Evolutionary conservation across 495 filamentous ascomycete species (phyloP).

Genomic region (Podospora anserina): DNA sequence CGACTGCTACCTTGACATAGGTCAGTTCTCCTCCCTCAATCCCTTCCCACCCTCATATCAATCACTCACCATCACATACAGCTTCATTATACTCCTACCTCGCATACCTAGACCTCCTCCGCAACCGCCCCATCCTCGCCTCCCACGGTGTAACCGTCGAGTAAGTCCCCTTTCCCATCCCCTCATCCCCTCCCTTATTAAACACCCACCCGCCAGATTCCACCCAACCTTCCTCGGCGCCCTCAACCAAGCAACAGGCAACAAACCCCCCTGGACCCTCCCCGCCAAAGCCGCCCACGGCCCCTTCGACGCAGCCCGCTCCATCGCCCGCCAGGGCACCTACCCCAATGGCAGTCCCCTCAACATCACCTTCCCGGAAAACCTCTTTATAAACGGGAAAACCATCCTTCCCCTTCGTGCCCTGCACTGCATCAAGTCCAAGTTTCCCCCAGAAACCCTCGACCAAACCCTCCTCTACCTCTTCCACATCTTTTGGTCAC

Average conservation of each 20-base stretch:
- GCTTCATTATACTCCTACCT: slow-evolving; percentile 70
- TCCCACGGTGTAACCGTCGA: slow-evolving; percentile 60
- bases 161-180: slow-evolving; percentile 37
- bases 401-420: slow-evolving; percentile 56
- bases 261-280: slow-evolving; percentile 69
- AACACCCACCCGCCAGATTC: slow-evolving; percentile 43
- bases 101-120: slow-evolving; percentile 56
- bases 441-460: slow-evolving; percentile 37
- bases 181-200: not conserved
- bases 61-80: slow-evolving; percentile 28
- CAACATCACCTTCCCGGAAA: slow-evolving; percentile 36
- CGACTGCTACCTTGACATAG: slow-evolving; percentile 52
- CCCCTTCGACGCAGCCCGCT: slow-evolving; percentile 52
- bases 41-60: not conserved
- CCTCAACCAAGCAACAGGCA: slow-evolving; percentile 64
- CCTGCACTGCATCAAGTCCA: slow-evolving; percentile 60
- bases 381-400: slow-evolving; percentile 37
- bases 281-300: slow-evolving; percentile 62
- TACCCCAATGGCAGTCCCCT: slow-evolving; percentile 17
- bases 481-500: slow-evolving; percentile 41
- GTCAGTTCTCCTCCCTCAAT: slow-evolving; percentile 13
- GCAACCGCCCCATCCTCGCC: slow-evolving; percentile 50
- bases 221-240: slow-evolving; percentile 72
- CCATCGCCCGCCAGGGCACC: slow-evolving; percentile 51
- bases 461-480: slow-evolving; percentile 31